Evolutionary conservation across 1,284 basidiomycete species (phyloP).

Genomic region (Tylopilus orsonianus): DNA sequence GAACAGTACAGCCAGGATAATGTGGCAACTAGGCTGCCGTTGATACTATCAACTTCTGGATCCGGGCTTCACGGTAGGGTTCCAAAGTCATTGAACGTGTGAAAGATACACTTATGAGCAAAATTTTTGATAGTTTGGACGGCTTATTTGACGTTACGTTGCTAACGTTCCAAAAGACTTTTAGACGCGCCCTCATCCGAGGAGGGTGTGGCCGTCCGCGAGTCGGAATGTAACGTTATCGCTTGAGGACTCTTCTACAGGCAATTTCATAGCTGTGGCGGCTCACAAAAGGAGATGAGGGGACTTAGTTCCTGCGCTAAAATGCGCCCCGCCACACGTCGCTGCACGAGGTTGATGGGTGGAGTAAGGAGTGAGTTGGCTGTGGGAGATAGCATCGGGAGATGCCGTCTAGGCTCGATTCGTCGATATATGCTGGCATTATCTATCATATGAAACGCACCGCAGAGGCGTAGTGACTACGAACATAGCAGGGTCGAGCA

Average conservation of each 20-base stretch:
- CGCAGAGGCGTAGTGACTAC: no score
- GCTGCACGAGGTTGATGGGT: not conserved
- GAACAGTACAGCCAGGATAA: slow-evolving; percentile 11
- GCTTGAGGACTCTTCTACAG: slow-evolving; percentile 2
- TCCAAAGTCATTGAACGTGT: slow-evolving; percentile 11
- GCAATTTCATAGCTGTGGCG: not conserved
- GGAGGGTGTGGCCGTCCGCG: not conserved
- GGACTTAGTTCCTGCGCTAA: not conserved
- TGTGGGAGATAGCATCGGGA: not conserved
- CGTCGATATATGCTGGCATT: no score
- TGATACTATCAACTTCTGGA: slow-evolving; percentile 11
- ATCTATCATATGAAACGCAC: no score
- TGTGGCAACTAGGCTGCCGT: slow-evolving; percentile 17
- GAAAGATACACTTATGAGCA: slow-evolving; percentile 8
- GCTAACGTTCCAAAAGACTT: slow-evolving; percentile 18
- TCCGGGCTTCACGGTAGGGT: slow-evolving; percentile 12
- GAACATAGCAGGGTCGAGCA: no score
- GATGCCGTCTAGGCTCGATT: not conserved
- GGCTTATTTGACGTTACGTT: slow-evolving; percentile 15
- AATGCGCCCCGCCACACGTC: not conserved
- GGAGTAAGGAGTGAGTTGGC: not conserved
- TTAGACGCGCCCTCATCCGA: slow-evolving; percentile 12
- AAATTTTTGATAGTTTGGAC: not conserved
- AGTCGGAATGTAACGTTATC: slow-evolving; percentile 5
- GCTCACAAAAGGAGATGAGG: not conserved